Conservation (phyloP, 2,329 filamentous ascomycete genomes). For the Dactylella cylindrospora region DNA sequence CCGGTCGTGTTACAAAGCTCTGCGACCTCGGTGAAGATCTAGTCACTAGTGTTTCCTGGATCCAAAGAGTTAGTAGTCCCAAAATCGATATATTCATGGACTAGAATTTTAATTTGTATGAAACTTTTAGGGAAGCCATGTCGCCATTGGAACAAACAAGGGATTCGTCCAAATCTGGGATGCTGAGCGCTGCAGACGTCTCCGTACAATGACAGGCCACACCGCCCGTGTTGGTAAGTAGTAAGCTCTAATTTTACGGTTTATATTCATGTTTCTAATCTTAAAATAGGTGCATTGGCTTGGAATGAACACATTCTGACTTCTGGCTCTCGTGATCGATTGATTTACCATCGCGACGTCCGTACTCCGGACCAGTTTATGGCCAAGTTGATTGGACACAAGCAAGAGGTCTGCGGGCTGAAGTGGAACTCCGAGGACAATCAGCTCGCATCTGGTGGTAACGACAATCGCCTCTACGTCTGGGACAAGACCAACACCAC, state of each 20-base stretch:
- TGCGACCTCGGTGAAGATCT: constrained; percentile 91
- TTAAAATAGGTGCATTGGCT: constrained; percentile 64
- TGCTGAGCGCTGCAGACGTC: constrained; percentile 76
- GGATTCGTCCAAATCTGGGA: constrained; percentile 98
- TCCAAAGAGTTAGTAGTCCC: constrained; percentile 67
- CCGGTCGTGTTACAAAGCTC: constrained; percentile 86
- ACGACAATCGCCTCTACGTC: constrained; percentile 98
- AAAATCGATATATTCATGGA: not conserved
- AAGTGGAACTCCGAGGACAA: constrained; percentile 97
- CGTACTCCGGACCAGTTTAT: constrained; percentile 88
- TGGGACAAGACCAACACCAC: constrained; percentile 96
- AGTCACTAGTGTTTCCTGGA: constrained; percentile 97
- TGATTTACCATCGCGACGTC: constrained; percentile 95
- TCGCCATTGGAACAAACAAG: constrained; percentile 92
- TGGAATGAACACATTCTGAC: constrained; percentile 99
- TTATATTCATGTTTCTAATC: constrained; percentile 18
- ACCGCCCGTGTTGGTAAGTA: constrained; percentile 76
- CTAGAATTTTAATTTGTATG: constrained; percentile 20
- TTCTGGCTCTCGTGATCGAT: constrained; percentile 87
- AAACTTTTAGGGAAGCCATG: constrained; percentile 70
- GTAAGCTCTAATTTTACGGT: not conserved
- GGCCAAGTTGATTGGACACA: constrained; percentile 84
- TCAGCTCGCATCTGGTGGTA: constrained; percentile 90
- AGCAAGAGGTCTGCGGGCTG: constrained; percentile 94
- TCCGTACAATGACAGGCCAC: constrained; percentile 96